Percentiles rank a stretch among this genome's conserved stretches.
Conservation (phyloP, 108 stramenopile species). For the Skeletonema costatum region DNA sequence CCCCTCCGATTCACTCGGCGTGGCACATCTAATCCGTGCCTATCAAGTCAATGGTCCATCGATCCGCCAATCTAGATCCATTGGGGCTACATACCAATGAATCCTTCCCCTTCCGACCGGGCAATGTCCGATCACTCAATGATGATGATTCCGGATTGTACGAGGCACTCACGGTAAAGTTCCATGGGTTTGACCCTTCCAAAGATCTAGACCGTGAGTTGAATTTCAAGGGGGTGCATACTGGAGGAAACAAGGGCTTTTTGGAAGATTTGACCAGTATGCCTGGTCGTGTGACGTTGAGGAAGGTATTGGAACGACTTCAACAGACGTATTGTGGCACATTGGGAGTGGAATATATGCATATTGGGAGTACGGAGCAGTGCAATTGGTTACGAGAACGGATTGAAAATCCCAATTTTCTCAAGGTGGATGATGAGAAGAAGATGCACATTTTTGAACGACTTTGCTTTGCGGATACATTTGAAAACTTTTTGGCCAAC, state of each 20-base stretch:
- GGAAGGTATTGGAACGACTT: slow-evolving; percentile 81
- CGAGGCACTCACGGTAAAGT: slow-evolving; percentile 83
- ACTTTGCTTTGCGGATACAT: slow-evolving; percentile 94
- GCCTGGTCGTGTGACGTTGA: slow-evolving; percentile 85
- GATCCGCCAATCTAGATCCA: slow-evolving; percentile 95
- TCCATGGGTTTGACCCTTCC: slow-evolving; percentile 89
- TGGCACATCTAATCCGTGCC: slow-evolving; percentile 96
- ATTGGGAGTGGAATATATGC: slow-evolving; percentile 98
- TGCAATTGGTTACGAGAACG: slow-evolving; percentile 98
- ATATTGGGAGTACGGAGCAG: slow-evolving; percentile 89
- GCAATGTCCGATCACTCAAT: slow-evolving; percentile 33
- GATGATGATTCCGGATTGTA: slow-evolving; percentile 59
- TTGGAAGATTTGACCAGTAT: slow-evolving; percentile 86
- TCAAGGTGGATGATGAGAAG: slow-evolving; percentile 78
- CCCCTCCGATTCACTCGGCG: slow-evolving; percentile 89
- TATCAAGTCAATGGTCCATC: slow-evolving; percentile 98
- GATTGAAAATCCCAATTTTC: slow-evolving; percentile 92
- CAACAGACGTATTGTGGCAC: slow-evolving; percentile 95
- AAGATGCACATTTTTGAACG: slow-evolving; percentile 94
- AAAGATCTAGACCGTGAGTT: slow-evolving; percentile 92
- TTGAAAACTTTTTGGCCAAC: slow-evolving; percentile 95
- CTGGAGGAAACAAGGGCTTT: slow-evolving; percentile 95
- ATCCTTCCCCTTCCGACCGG: slow-evolving; percentile 82
- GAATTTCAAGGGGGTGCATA: slow-evolving; percentile 78
- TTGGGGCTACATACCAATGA: slow-evolving; percentile 83